Evolutionary conservation across 73 alveolate genomes (phyloP), one percentile per base, ranked within the genome.

Genomic region (Paraurostyla sp.): DNA sequence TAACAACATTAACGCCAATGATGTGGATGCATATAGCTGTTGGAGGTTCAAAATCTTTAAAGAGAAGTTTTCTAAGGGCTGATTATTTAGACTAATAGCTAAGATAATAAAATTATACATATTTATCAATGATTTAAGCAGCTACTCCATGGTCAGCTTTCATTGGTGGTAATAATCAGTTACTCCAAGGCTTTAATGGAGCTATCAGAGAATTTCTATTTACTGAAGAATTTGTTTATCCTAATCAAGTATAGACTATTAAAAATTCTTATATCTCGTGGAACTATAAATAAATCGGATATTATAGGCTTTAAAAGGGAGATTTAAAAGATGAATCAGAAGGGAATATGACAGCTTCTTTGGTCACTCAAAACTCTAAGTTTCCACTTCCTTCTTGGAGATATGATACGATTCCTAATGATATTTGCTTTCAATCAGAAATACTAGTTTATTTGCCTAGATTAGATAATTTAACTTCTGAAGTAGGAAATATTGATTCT

Each of bases 21-120:
- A 65, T 65, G 82, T 65, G 82, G 82, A 6, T 65, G 82, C 82
- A 65, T 65, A 30, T 65, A 3, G 82, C 58, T 22, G 36, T 65
- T 65, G 82, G 41, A 3, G 82, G 82, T 58, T 65, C 82, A 1
- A 36, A 38, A 40, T 15, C 58, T 15, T 22, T 65, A 7, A 65
- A 65, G 16, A 65, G 58, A 65, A 58, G 82, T 1, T 65, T 35
- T 36, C 9, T 65, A 11, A 32, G 82, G 6, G 56, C 82, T 1
- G 82, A 65, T 65, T 65, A 65, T 65, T 2, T 16, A 2, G 82
- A 65, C 36, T 38, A 65, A 22, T 38, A n/a, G 7, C 35, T 65
- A 65, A 65, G 41, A 65, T 20, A 30, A 11, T 3, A 2, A 23
- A 65, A 65, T 40, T 38, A 56, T 38, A 13, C 82, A 9, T 65